Conservation (phyloP, 495 filamentous ascomycete species). For the Durotheca rogersii region DNA sequence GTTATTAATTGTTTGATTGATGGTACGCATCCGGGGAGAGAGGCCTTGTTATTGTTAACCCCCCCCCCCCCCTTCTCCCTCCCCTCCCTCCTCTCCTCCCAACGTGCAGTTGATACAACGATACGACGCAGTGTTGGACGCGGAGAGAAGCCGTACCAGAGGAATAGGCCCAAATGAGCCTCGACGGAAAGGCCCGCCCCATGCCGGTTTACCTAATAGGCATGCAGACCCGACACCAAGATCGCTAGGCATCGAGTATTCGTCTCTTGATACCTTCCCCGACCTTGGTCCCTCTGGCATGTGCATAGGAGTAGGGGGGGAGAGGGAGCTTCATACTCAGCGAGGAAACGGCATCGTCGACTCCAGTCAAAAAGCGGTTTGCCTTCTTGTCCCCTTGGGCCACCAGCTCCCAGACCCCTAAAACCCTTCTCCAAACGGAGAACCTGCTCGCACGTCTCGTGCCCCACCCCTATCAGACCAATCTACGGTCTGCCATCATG, state of each 20-base stretch:
- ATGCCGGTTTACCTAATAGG: constrained; percentile 3
- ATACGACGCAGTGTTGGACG: constrained; percentile 8
- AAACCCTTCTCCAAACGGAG: constrained; percentile 14
- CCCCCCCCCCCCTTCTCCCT: neutral
- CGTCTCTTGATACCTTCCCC: neutral
- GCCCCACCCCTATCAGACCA: neutral
- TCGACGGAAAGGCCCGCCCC: neutral
- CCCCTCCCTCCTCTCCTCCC: neutral
- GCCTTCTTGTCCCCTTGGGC: too few relatives aligned
- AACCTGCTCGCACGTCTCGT: constrained; percentile 2
- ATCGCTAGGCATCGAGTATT: neutral
- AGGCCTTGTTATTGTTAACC: constrained; percentile 1
- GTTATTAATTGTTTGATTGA: constrained; percentile 25
- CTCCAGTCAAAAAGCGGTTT: constrained; percentile 16
- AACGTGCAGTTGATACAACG: constrained; percentile 3
- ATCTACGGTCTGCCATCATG: constrained; percentile 6
- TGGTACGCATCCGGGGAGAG: constrained; percentile 9
- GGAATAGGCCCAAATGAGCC: constrained; percentile 1
- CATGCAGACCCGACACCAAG: neutral
- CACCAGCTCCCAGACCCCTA: constrained; percentile 9
- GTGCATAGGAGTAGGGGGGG: too few relatives aligned
- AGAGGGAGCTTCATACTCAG: neutral
- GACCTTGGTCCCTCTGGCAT: too few relatives aligned
- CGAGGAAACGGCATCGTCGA: neutral
- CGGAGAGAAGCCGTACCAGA: constrained; percentile 4